Conservation (phyloP, 1,284 basidiomycete species). For the Trametes pubescens region DNA sequence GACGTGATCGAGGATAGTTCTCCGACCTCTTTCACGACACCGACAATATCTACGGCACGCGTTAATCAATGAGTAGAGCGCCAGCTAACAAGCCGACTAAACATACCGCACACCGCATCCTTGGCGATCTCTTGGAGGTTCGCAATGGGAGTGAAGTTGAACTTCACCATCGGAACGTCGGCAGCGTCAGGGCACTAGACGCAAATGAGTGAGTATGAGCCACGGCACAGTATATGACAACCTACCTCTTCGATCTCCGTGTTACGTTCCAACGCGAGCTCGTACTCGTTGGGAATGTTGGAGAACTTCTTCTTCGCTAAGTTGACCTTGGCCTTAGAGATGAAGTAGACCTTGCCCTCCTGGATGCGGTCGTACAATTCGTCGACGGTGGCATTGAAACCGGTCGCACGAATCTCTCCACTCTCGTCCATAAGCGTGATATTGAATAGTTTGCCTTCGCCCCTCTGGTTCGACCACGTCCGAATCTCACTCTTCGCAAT, state of each 20-base stretch:
- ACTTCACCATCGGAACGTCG: constrained; percentile 83
- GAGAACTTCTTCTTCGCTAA: constrained; percentile 98
- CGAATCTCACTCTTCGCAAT: constrained; percentile 91
- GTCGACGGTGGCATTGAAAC: constrained; percentile 91
- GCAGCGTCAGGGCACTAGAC: constrained; percentile 79
- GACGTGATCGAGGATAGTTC: constrained; percentile 76
- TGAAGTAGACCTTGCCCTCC: constrained; percentile 93
- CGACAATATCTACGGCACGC: constrained; percentile 78
- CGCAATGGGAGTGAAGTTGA: constrained; percentile 80
- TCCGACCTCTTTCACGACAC: constrained; percentile 82
- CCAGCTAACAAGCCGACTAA: not conserved
- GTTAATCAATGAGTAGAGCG: constrained; percentile 42
- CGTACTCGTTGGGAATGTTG: constrained; percentile 93
- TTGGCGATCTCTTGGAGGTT: constrained; percentile 73
- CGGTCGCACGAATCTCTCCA: constrained; percentile 93
- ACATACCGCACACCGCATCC: constrained; percentile 81
- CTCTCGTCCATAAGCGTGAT: constrained; percentile 96
- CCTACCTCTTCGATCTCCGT: constrained; percentile 85
- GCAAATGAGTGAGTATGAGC: constrained; percentile 22
- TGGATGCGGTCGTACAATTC: constrained; percentile 85
- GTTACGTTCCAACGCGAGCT: constrained; percentile 86
- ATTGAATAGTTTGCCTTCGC: constrained; percentile 96
- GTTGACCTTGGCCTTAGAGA: constrained; percentile 91
- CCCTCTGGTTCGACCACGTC: constrained; percentile 89
- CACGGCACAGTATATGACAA: constrained; percentile 1